phyloP scores from a whole-genome alignment of 768 basidiomycete species.

The Kwoniella bestiolae region DNA sequence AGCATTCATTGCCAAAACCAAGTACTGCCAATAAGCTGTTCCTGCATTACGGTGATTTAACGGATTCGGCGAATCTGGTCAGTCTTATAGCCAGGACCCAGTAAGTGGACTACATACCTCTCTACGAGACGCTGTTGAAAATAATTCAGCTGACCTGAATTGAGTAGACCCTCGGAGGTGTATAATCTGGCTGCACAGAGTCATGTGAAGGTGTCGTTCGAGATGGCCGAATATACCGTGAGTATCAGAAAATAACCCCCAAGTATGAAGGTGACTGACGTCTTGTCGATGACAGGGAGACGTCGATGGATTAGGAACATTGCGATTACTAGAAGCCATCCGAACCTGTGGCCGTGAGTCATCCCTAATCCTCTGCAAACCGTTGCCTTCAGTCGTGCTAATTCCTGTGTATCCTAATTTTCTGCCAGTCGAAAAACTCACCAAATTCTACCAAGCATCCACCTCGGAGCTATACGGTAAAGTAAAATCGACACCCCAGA shows the following conservation, averaged over 20 bases:
- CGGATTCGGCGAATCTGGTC: conserved; percentile 95
- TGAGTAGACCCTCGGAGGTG: conserved; percentile 74
- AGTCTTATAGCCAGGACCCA: conserved; percentile 94
- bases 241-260: too few species aligned
- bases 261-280: too few species aligned
- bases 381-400: background rate
- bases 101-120: conserved; percentile 17
- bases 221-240: conserved; percentile 96
- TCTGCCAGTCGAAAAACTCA: conserved; percentile 72
- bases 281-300: too few species aligned
- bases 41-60: conserved; percentile 84
- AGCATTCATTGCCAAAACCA: conserved; percentile 67
- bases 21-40: conserved; percentile 53
- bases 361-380: background rate
- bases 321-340: conserved; percentile 93
- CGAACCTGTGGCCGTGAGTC: conserved; percentile 76
- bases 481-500: conserved; percentile 92
- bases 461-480: conserved; percentile 97
- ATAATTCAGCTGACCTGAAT: too few species aligned
- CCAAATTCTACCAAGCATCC: conserved; percentile 90
- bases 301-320: conserved; percentile 91
- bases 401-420: background rate
- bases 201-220: conserved; percentile 98
- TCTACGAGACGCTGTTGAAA: too few species aligned
- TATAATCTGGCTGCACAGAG: conserved; percentile 98